These are phyloP conservation scores for Avicennia marina DNA, from an alignment of 257 asterid species.

Conservation along the genomic window DNA sequence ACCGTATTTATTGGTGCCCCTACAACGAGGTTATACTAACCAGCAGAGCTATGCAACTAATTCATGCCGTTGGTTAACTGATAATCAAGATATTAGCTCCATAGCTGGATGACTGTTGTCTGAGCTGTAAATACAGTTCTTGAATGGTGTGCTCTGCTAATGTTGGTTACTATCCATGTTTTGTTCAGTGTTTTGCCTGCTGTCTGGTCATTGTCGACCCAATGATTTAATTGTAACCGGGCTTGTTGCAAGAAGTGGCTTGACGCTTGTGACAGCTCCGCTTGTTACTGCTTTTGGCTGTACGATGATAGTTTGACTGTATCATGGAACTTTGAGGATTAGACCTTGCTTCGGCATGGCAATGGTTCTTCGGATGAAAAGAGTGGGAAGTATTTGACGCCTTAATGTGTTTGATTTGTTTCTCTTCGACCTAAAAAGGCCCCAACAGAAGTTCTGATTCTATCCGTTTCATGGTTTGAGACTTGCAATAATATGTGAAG, in stretches of 20 bases:
- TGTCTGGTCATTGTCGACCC: too few species aligned
- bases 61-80: constrained; percentile 45
- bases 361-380: constrained; percentile 9
- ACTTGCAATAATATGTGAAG: too few species aligned
- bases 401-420: too few species aligned
- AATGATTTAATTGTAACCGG: constrained; percentile 16
- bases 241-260: constrained; percentile 17
- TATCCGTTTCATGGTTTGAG: too few species aligned
- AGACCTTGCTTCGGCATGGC: not conserved
- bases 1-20: constrained; percentile 35
- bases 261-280: constrained; percentile 16
- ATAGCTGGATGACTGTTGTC: constrained; percentile 35
- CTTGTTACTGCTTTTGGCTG: constrained; percentile 21
- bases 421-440: too few species aligned
- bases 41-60: constrained; percentile 30
- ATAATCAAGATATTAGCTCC: constrained; percentile 34
- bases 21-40: constrained; percentile 33
- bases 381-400: too few species aligned
- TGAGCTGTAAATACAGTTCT: constrained; percentile 57
- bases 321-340: constrained; percentile 17
- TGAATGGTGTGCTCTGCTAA: constrained; percentile 40
- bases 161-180: constrained; percentile 22
- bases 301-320: constrained; percentile 19
- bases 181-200: constrained; percentile 20
- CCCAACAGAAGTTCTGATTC: too few species aligned